Base-by-base conservation (phyloP, 1,284 basidiomycete species). In the Cryptococcus deneoformans region DNA sequence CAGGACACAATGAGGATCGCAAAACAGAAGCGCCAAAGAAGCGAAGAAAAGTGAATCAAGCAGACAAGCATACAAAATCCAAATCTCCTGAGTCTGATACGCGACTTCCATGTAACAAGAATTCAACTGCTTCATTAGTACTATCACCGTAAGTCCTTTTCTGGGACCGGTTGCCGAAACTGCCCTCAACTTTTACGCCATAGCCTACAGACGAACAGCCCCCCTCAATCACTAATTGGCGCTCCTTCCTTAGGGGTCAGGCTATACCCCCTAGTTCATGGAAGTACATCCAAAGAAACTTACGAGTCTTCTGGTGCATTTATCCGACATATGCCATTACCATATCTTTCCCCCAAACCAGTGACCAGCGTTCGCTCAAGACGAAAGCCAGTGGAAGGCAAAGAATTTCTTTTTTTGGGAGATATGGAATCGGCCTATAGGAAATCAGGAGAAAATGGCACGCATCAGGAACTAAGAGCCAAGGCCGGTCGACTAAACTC, bases 401-500 rank as follows among this genome's bases (percentile, higher is more conserved):
- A 60, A n/a, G 72, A 77, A 55, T 70, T 78, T 46, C 55, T 78
- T 9, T 78, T 78, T 61, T 77, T 75, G 51, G 77, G 77, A 7
- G 77, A 78, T 60, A 50, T 77, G 14, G 75, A 76, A 55, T 63
- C 62, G 36, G 58, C 60, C 4, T 72, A 58, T 46, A 51, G 70
- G 8, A 43, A 53, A 2, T 37, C 59, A 8, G 65, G 63, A 0
- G 61, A 70, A 16, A 60, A 64, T 12, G 52, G 57, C 3, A 45
- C 65, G 4, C 61, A 70, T 44, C 46, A 14, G 14, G 57, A 60
- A 1, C 58, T 45, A 3, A 61, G 51, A 1, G 49, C 58, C 7
- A 42, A 53, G 3, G 66, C 70, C 1, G 54, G 46, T 5, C 36
- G 39, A 35, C 45, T 68, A 53, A 77, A 75, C 52, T 35, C 29